Conservation (phyloP, 305 asterid species). For the Striga hermonthica region DNA sequence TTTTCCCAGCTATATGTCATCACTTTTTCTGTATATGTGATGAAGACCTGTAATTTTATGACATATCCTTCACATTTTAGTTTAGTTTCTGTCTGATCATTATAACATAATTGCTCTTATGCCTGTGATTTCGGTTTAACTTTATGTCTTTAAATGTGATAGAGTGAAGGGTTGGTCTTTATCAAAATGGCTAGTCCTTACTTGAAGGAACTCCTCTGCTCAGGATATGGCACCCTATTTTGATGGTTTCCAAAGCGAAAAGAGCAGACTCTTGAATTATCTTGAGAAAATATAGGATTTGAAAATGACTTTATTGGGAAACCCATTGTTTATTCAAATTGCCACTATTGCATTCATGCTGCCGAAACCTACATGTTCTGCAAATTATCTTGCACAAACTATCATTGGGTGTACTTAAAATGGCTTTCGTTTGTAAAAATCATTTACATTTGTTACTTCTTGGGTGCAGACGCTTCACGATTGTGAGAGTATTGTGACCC, state of each 20-base stretch:
- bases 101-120: background rate
- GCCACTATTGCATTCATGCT: slow-evolving; percentile 4
- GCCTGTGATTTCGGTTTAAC: background rate
- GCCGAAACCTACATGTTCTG: slow-evolving; percentile 15
- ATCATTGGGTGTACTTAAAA: slow-evolving; percentile 6
- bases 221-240: slow-evolving; percentile 8
- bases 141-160: no score
- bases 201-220: no score
- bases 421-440: slow-evolving; percentile 23
- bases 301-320: background rate
- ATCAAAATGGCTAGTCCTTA: no score
- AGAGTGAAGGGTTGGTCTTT: no score
- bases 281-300: background rate
- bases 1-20: slow-evolving; percentile 15
- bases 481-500: slow-evolving; percentile 49
- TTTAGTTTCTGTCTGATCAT: slow-evolving; percentile 21
- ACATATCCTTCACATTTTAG: background rate
- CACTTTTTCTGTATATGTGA: slow-evolving; percentile 15
- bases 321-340: background rate
- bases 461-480: slow-evolving; percentile 71
- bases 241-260: background rate
- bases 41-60: slow-evolving; percentile 9
- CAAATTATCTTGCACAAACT: slow-evolving; percentile 9
- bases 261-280: background rate
- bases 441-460: slow-evolving; percentile 26